Evolutionary conservation across 2,329 filamentous ascomycete species (phyloP).

Genomic region (Trichoderma koningii): DNA sequence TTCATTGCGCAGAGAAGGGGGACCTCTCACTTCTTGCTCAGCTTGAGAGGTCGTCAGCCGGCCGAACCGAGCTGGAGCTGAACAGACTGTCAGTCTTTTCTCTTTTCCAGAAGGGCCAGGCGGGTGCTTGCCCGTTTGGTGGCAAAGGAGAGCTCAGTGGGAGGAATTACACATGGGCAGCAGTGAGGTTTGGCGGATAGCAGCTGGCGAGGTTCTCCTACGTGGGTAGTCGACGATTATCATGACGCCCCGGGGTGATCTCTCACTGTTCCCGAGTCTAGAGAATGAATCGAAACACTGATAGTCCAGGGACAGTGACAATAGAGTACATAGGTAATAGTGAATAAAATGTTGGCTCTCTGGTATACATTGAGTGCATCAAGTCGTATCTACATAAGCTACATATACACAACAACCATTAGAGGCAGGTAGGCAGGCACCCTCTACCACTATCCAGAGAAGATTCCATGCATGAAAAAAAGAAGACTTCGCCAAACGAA

Average conservation of each 20-base stretch:
- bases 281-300: neutral
- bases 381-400: neutral
- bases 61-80: neutral
- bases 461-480: neutral
- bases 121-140: slow-evolving; percentile 3
- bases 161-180: neutral
- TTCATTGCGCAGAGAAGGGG: neutral
- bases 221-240: neutral
- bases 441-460: neutral
- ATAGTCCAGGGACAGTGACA: neutral
- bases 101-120: neutral
- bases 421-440: neutral
- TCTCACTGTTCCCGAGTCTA: neutral
- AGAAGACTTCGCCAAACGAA: neutral
- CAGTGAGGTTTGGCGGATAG: too few relatives aligned
- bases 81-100: neutral
- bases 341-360: neutral
- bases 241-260: neutral
- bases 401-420: neutral
- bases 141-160: neutral
- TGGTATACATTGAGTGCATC: too few relatives aligned
- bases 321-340: too few relatives aligned
- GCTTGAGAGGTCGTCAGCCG: neutral
- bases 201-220: neutral
- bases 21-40: slow-evolving; percentile 8